Conservation (phyloP, 106 monocot species). For the Acanthochlamys bracteata region DNA sequence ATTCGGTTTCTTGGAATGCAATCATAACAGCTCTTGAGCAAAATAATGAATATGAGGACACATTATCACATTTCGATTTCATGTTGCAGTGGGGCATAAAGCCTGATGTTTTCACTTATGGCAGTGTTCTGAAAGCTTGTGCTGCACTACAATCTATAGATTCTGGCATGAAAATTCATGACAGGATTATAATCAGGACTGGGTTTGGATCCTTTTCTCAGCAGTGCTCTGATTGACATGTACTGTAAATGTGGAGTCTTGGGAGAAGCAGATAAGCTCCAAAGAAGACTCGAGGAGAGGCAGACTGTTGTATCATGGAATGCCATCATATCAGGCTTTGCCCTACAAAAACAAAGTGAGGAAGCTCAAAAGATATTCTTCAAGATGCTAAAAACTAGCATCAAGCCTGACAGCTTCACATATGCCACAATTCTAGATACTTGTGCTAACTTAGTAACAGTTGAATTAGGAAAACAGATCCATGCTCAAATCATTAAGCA, state of each 20-base stretch:
- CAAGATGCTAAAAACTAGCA: conserved; percentile 42
- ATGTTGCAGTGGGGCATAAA: conserved; percentile 56
- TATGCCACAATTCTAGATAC: conserved; percentile 78
- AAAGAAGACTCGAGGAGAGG: conserved; percentile 28
- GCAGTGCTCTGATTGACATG: conserved; percentile 79
- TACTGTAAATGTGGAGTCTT: conserved; percentile 74
- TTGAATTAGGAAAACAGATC: conserved; percentile 66
- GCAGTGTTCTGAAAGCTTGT: conserved; percentile 93
- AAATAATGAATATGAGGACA: conserved; percentile 54
- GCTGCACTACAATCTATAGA: conserved; percentile 39
- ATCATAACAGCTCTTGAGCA: conserved; percentile 78
- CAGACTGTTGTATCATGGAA: conserved; percentile 72
- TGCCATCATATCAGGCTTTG: conserved; percentile 75
- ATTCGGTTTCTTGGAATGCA: conserved; percentile 81
- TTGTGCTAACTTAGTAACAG: conserved; percentile 58
- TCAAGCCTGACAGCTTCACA: conserved; percentile 81
- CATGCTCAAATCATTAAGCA: conserved; percentile 74
- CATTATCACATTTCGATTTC: conserved; percentile 41
- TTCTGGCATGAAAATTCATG: conserved; percentile 47
- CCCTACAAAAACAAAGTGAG: conserved; percentile 55
- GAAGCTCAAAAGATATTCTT: conserved; percentile 68
- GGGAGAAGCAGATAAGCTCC: conserved; percentile 61
- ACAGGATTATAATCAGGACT: conserved; percentile 60
- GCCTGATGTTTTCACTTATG: conserved; percentile 91
- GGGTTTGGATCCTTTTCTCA: conserved; percentile 56